Percentiles rank a stretch among this genome's conserved stretches.
Evolutionary conservation across 1,284 basidiomycete species (phyloP).

Genomic region (Naganishia sp.): DNA sequence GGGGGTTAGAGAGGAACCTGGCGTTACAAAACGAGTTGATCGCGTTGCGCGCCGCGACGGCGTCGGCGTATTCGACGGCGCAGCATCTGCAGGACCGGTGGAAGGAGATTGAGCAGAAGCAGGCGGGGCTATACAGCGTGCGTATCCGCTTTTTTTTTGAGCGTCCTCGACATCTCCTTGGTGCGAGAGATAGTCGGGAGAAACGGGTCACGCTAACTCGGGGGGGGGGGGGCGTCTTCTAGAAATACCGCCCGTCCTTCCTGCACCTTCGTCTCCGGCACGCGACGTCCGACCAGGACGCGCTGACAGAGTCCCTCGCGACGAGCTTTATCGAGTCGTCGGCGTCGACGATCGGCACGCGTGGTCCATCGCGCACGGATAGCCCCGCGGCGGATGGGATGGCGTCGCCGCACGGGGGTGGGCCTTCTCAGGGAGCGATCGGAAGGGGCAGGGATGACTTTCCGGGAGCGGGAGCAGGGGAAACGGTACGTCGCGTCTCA

Average conservation of each 20-base stretch:
- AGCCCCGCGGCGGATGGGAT: slow-evolving; percentile 36
- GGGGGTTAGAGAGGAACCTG: slow-evolving; percentile 66
- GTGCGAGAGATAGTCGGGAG: no score
- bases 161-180: no score
- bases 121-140: slow-evolving; percentile 82
- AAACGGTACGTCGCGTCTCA: not conserved
- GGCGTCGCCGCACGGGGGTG: slow-evolving; percentile 36
- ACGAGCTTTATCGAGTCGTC: slow-evolving; percentile 68
- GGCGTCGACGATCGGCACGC: not conserved
- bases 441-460: slow-evolving; percentile 45
- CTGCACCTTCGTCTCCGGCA: slow-evolving; percentile 80
- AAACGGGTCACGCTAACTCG: no score
- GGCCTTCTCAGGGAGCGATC: not conserved
- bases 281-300: slow-evolving; percentile 83
- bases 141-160: slow-evolving; percentile 33
- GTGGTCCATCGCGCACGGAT: slow-evolving; percentile 18
- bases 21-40: slow-evolving; percentile 71
- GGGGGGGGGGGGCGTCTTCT: slow-evolving; percentile 1
- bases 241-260: slow-evolving; percentile 83
- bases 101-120: slow-evolving; percentile 80
- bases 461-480: slow-evolving; percentile 35
- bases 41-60: slow-evolving; percentile 71
- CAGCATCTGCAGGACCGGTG: slow-evolving; percentile 74
- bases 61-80: slow-evolving; percentile 80
- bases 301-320: slow-evolving; percentile 77